A percentile compares a stretch with the other conserved stretches of the same genome.
Conservation (phyloP, 805 yeast species). For the Tanozyma kutaoensis region DNA sequence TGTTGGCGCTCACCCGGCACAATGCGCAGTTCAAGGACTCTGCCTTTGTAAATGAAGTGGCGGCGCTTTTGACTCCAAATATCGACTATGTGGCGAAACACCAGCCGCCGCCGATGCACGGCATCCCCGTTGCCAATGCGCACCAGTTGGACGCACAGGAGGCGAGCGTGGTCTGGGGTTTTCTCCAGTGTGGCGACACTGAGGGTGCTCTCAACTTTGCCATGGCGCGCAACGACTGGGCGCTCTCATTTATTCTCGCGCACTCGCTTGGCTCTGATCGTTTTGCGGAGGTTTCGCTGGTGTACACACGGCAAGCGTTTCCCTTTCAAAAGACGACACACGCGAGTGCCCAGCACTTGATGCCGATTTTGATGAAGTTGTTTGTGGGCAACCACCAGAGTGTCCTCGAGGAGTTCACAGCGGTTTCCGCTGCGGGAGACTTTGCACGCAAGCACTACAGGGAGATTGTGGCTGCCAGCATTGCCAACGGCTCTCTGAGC, state of each 20-base stretch:
- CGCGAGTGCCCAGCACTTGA: conserved; percentile 23
- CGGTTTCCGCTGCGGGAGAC: conserved; percentile 24
- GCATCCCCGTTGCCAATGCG: conserved; percentile 20
- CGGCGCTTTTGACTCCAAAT: conserved; percentile 28
- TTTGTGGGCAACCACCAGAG: conserved; percentile 47
- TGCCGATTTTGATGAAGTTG: conserved; percentile 49
- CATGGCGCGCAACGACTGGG: conserved; percentile 56
- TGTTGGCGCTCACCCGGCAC: conserved; percentile 11
- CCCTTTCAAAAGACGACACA: conserved; percentile 26
- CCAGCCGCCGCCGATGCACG: conserved; percentile 1
- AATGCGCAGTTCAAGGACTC: conserved; percentile 18
- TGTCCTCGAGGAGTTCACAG: conserved; percentile 36
- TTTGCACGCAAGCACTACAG: conserved; percentile 45
- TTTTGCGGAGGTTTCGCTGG: conserved; percentile 45
- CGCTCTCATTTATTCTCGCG: conserved; percentile 62
- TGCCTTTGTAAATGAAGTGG: conserved; percentile 17
- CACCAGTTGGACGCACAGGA: conserved; percentile 27
- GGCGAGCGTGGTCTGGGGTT: conserved; percentile 15
- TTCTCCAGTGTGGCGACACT: conserved; percentile 49
- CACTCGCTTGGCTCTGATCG: conserved; percentile 48
- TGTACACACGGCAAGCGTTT: conserved; percentile 36
- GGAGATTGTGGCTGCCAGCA: conserved; percentile 27
- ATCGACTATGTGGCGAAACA: conserved; percentile 11
- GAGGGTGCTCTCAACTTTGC: conserved; percentile 54
- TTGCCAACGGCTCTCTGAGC: conserved; percentile 15